Conservation (phyloP, 108 stramenopile genomes). For the Aurantiochytrium sp. region DNA sequence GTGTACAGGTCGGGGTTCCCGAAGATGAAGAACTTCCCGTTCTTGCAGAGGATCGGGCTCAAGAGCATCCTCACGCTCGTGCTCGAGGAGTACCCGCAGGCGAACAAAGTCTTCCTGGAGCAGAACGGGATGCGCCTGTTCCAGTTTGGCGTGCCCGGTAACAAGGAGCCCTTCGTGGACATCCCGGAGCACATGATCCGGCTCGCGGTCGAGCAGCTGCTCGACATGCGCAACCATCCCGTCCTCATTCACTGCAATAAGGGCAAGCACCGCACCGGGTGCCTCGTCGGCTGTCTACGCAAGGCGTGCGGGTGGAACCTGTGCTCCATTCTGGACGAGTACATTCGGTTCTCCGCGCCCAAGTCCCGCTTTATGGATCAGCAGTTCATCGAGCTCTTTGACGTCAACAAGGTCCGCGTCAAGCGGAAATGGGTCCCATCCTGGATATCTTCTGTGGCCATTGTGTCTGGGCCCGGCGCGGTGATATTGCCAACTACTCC, state of each 20-base stretch:
- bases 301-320: slow-evolving; percentile 47
- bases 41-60: slow-evolving; percentile 46
- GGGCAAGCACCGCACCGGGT: slow-evolving; percentile 52
- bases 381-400: slow-evolving; percentile 38
- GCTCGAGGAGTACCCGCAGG: slow-evolving; percentile 50
- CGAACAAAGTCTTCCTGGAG: slow-evolving; percentile 44
- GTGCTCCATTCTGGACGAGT: slow-evolving; percentile 52
- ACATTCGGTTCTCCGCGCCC: slow-evolving; percentile 46
- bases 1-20: slow-evolving; percentile 38
- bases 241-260: slow-evolving; percentile 54
- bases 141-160: slow-evolving; percentile 53
- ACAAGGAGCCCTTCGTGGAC: slow-evolving; percentile 37
- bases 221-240: slow-evolving; percentile 46
- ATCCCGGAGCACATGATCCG: slow-evolving; percentile 18
- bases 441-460: neutral
- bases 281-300: slow-evolving; percentile 47
- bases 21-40: slow-evolving; percentile 53
- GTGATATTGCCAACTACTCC: neutral
- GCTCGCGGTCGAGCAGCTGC: slow-evolving; percentile 39
- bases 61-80: slow-evolving; percentile 55
- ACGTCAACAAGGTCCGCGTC: slow-evolving; percentile 38
- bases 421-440: neutral
- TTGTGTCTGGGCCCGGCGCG: neutral
- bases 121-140: slow-evolving; percentile 43
- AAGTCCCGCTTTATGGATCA: slow-evolving; percentile 48